Conservation (phyloP, 345 rosid species). For the Camelina hispida region DNA sequence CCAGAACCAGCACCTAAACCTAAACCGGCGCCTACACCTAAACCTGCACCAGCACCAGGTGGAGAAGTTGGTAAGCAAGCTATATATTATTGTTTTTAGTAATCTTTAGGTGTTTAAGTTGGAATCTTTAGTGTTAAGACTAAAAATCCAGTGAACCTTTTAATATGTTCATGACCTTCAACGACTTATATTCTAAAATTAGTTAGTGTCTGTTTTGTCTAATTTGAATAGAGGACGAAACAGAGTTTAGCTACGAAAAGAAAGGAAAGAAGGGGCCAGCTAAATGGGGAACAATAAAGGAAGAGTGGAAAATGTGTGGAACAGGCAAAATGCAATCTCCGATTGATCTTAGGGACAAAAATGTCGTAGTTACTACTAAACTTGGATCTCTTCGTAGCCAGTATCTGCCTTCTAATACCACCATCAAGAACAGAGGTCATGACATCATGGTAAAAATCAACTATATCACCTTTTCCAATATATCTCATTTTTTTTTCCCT, state of each 20-base stretch:
- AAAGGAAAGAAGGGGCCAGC: slow-evolving; percentile 57
- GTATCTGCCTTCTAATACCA: slow-evolving; percentile 59
- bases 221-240: slow-evolving; percentile 57
- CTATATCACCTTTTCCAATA: not conserved
- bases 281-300: slow-evolving; percentile 70
- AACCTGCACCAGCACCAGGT: not conserved
- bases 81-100: not conserved
- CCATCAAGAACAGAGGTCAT: slow-evolving; percentile 77
- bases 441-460: slow-evolving; percentile 64
- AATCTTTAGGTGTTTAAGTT: not conserved
- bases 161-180: not conserved
- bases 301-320: slow-evolving; percentile 60
- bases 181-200: not conserved
- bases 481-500: not conserved
- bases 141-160: not conserved
- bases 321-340: slow-evolving; percentile 88
- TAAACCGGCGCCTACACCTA: not conserved
- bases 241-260: slow-evolving; percentile 55
- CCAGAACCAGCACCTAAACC: too few species aligned
- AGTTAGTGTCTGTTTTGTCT: not conserved
- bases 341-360: slow-evolving; percentile 55
- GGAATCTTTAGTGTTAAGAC: not conserved
- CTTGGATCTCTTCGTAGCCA: slow-evolving; percentile 55
- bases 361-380: slow-evolving; percentile 50
- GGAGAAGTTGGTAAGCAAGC: slow-evolving; percentile 38